Evolutionary conservation across 495 filamentous ascomycete genomes (phyloP).

Genomic region (Aspergillus hancockii): DNA sequence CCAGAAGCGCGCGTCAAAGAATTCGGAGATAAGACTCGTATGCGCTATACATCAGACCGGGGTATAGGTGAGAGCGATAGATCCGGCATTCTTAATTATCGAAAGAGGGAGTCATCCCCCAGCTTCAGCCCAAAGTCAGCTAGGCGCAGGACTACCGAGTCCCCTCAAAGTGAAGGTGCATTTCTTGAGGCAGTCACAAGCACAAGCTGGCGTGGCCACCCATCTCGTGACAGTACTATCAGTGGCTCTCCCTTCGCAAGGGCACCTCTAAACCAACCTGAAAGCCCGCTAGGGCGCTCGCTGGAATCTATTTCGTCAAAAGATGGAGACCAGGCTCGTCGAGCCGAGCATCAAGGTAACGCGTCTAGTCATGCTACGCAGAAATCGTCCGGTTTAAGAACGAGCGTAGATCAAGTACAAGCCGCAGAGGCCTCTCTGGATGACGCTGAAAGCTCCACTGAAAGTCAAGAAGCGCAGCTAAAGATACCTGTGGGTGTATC

Average conservation of each 20-base stretch:
- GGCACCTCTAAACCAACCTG: conserved; percentile 30
- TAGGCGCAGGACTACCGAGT: conserved; percentile 23
- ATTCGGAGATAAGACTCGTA: conserved; percentile 13
- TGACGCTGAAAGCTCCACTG: conserved; percentile 11
- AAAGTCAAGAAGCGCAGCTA: conserved; percentile 22
- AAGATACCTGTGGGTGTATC: conserved; percentile 74
- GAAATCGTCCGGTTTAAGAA: conserved; percentile 37
- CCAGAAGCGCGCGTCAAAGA: conserved; percentile 13
- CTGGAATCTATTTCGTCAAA: conserved; percentile 31
- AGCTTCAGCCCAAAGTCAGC: conserved; percentile 20
- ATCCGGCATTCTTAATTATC: conserved; percentile 10
- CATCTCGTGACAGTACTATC: conserved; percentile 40
- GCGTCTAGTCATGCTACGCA: conserved; percentile 16
- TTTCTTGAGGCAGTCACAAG: conserved; percentile 20
- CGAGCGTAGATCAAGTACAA: conserved; percentile 29
- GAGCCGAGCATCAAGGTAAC: conserved; percentile 23
- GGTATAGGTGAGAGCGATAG: conserved; percentile 12
- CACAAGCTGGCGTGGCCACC: conserved; percentile 26
- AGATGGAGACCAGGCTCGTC: conserved; percentile 31
- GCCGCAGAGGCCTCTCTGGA: conserved; percentile 18
- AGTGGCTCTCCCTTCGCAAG: conserved; percentile 47
- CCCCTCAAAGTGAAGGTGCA: conserved; percentile 20
- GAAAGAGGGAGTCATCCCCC: conserved; percentile 32
- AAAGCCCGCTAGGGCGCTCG: conserved; percentile 37
- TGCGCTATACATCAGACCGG: conserved; percentile 15